Evolutionary conservation across 768 basidiomycete species (phyloP), one percentile per base, ranked within the genome.

Genomic region (Scleroderma citrinum): DNA sequence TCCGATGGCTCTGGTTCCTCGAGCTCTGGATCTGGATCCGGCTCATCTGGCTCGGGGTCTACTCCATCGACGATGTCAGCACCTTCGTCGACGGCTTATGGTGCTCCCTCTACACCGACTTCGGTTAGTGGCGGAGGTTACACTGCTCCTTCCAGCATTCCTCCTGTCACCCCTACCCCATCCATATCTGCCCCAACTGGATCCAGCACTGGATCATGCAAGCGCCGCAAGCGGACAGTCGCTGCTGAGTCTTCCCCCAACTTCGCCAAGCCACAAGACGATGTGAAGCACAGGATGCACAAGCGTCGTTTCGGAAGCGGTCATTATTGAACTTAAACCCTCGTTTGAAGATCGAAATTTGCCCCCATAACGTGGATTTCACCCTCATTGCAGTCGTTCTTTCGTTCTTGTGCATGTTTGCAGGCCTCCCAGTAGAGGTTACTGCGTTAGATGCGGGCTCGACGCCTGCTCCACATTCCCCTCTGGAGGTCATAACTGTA

Each of bases 1-100:
- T n/a, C 50, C 17, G 47, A 50, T 23, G 36, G 58, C 16, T 44
- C 50, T 3, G 29, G 50, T 14, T 47, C 54, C 1, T 47, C 54
- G n/a, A 24, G 52, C 14, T 19, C 44, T 23, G 26, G 41, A 16
- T 36, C 51, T 26, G 41, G 7, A 11, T 52, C 51, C n/a, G 55
- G 48, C 7, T 50, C 56, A 12, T 13, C 34, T 35, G 12, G 34
- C n/a, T 35, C 34, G 13, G 34, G 6, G 5, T 35, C 34, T 13
- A 5, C 34, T 35, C 13, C 34, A 3, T 35, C 34, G 5, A n/a
- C 8, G 26, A 8, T 29, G 26, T 8, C 26, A 29, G 12, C n/a
- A 35, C 34, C 34, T n/a, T 14, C 34, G 12, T 35, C 34, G 12
- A 35, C 12, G 5, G 5, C 13, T 35, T 35, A 4, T 35, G 34